phyloP scores from a whole-genome alignment of 257 asterid genomes.

The Ilex aquifolium region DNA sequence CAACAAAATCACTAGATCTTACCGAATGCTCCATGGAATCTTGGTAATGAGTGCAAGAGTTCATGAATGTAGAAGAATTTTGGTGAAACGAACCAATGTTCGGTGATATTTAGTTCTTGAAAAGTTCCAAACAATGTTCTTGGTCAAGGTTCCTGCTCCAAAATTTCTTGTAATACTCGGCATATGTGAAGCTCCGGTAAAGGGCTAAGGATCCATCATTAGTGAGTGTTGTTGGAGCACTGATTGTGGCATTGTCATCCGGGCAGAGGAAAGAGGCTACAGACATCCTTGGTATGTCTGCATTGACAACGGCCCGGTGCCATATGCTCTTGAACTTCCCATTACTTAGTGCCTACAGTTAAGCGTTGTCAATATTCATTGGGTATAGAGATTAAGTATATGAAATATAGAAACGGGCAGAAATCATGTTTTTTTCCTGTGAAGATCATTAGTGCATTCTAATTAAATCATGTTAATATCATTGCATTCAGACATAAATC shows the following conservation, averaged over 20 bases:
- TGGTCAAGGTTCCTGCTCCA: slow-evolving; percentile 86
- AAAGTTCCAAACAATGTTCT: slow-evolving; percentile 73
- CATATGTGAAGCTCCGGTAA: slow-evolving; percentile 61
- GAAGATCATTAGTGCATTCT: too few relatives aligned
- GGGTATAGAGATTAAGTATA: too few relatives aligned
- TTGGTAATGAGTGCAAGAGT: too few relatives aligned
- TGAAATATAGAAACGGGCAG: too few relatives aligned
- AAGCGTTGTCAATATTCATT: not conserved
- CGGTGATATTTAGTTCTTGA: slow-evolving; percentile 70
- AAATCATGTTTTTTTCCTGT: too few relatives aligned
- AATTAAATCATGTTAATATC: too few relatives aligned
- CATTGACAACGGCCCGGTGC: slow-evolving; percentile 85
- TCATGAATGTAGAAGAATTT: too few relatives aligned
- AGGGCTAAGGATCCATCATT: slow-evolving; percentile 25
- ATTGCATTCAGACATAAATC: too few relatives aligned
- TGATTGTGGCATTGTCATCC: slow-evolving; percentile 45
- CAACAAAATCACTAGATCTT: too few relatives aligned
- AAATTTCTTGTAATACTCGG: slow-evolving; percentile 73
- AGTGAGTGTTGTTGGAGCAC: slow-evolving; percentile 59
- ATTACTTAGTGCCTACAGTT: slow-evolving; percentile 66
- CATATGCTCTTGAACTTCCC: slow-evolving; percentile 79
- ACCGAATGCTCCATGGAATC: too few relatives aligned
- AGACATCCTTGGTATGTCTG: slow-evolving; percentile 56
- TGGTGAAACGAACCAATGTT: too few relatives aligned
- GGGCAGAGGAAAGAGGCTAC: slow-evolving; percentile 93